A percentile compares a stretch with the other conserved stretches of the same genome.
Conservation (phyloP, 2,329 filamentous ascomycete genomes). For the Fusarium phyllophilum region DNA sequence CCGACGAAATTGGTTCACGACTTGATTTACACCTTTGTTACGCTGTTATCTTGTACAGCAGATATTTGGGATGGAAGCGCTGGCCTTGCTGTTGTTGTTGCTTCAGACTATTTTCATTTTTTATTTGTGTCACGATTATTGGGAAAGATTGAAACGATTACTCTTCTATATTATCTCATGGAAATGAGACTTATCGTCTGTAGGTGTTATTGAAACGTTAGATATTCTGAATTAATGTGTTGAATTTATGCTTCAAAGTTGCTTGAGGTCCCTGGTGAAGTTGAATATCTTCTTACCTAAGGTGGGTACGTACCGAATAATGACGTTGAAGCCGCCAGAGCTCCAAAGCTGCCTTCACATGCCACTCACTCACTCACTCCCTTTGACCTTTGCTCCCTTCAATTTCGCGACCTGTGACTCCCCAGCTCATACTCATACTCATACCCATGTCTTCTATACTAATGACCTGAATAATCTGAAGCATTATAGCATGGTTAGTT, state of each 20-base stretch:
- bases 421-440: conserved; percentile 2
- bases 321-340: conserved; percentile 37
- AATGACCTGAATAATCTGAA: conserved; percentile 1
- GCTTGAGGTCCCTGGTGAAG: not conserved
- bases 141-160: conserved; percentile 34
- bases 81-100: conserved; percentile 8
- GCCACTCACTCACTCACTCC: conserved; percentile 20
- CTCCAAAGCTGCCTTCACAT: conserved; percentile 37
- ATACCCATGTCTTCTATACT: conserved; percentile 10
- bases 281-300: not conserved
- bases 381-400: conserved; percentile 13
- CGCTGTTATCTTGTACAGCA: conserved; percentile 14
- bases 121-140: conserved; percentile 30
- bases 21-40: conserved; percentile 29
- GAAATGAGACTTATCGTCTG: not conserved
- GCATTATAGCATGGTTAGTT: conserved; percentile 33
- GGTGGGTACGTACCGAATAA: conserved; percentile 29
- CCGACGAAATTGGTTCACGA: conserved; percentile 22
- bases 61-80: conserved; percentile 29
- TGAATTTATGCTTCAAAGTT: not conserved
- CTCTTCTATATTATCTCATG: conserved; percentile 14
- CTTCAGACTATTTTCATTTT: conserved; percentile 2
- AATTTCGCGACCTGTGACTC: not conserved
- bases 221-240: not conserved
- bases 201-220: not conserved